These are phyloP conservation scores for Ceratorhiza oryzae-sativae DNA, from an alignment of 1,284 basidiomycete genomes.

Conservation along the genomic window DNA sequence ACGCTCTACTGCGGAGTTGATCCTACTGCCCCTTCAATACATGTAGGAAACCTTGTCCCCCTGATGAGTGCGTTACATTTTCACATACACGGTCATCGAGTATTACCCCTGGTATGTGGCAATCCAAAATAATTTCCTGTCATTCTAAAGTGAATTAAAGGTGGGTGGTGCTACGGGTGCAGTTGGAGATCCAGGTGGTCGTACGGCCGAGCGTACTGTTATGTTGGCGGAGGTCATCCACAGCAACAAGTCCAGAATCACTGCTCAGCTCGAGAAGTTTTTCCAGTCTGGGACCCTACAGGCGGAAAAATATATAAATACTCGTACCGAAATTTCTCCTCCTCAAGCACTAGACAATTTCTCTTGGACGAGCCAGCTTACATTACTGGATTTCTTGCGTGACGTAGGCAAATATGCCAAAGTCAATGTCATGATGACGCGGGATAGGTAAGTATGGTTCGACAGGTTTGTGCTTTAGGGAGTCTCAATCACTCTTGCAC, in stretches of 20 bases:
- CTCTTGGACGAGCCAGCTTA: slow-evolving; percentile 78
- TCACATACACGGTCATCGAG: slow-evolving; percentile 78
- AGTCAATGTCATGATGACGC: slow-evolving; percentile 88
- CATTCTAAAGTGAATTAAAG: slow-evolving; percentile 55
- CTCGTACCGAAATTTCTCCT: slow-evolving; percentile 42
- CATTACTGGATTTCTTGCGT: slow-evolving; percentile 85
- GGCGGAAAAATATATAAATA: slow-evolving; percentile 53
- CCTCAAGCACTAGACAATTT: slow-evolving; percentile 79
- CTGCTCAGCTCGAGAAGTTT: slow-evolving; percentile 71
- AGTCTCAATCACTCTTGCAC: not conserved
- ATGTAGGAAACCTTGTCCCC: slow-evolving; percentile 93
- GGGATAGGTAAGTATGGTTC: slow-evolving; percentile 78
- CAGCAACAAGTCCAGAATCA: slow-evolving; percentile 73
- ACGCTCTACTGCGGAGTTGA: slow-evolving; percentile 91
- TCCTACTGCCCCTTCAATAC: slow-evolving; percentile 87
- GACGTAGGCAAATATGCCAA: slow-evolving; percentile 82
- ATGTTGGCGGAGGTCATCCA: slow-evolving; percentile 67
- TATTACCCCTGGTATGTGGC: slow-evolving; percentile 77
- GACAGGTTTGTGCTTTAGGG: not conserved
- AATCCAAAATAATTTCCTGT: not conserved
- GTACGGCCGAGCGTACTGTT: slow-evolving; percentile 80
- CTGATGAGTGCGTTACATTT: slow-evolving; percentile 89
- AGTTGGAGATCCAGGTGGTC: slow-evolving; percentile 96
- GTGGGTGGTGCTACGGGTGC: slow-evolving; percentile 95
- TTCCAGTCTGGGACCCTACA: slow-evolving; percentile 73